phyloP scores from a whole-genome alignment of 139 green algal genomes.

The Yamagishiella unicocca region DNA sequence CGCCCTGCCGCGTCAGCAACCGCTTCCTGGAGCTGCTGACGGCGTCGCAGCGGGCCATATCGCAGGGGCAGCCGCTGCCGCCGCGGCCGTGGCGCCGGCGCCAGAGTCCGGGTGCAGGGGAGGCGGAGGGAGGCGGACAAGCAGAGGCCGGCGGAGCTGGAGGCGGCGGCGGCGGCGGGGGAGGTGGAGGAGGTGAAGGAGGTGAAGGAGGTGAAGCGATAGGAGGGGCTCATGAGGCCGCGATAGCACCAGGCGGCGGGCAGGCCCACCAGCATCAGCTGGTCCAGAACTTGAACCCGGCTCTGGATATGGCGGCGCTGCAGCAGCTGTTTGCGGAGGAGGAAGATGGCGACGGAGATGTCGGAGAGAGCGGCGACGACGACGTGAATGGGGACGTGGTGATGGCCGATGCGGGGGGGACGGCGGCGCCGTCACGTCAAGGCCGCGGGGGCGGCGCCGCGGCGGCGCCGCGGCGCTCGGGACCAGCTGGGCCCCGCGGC shows the following conservation, averaged over 20 bases:
- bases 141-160: background rate
- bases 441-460: background rate
- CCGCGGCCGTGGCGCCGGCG: background rate
- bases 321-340: background rate
- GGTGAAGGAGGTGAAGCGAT: background rate
- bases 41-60: background rate
- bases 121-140: background rate
- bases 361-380: background rate
- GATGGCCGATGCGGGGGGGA: background rate
- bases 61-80: background rate
- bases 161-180: slow-evolving; percentile 15
- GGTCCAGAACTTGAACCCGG: background rate
- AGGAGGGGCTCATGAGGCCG: background rate
- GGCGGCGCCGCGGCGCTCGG: background rate
- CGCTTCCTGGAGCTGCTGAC: background rate
- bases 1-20: background rate
- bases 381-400: background rate
- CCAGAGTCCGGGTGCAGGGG: no score
- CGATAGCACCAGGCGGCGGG: no score
- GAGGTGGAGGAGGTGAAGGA: background rate
- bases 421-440: background rate
- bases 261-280: background rate
- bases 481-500: background rate
- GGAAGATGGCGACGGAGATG: background rate
- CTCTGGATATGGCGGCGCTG: background rate